These are phyloP conservation scores for Lachnellula hyalina DNA, from an alignment of 2,329 filamentous ascomycete species.

Conservation along the genomic window DNA sequence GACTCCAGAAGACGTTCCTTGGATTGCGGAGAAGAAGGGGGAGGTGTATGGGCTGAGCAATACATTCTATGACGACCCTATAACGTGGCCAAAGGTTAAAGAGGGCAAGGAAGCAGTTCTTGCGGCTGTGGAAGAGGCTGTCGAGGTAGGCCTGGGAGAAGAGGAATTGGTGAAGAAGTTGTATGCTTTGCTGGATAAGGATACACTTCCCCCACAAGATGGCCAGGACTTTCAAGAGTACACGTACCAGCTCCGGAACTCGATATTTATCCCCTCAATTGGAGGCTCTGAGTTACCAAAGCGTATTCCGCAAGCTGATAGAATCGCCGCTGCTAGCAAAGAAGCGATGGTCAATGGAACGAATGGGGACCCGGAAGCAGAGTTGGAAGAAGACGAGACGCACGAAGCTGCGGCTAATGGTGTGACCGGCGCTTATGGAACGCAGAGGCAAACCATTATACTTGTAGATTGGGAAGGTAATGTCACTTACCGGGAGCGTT, in stretches of 20 bases:
- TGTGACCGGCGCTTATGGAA: constrained; percentile 58
- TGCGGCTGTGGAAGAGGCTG: constrained; percentile 37
- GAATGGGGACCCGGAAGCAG: constrained; percentile 31
- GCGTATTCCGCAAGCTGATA: constrained; percentile 38
- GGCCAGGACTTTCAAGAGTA: constrained; percentile 46
- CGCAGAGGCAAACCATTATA: constrained; percentile 58
- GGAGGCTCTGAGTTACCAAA: constrained; percentile 34
- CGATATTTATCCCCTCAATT: constrained; percentile 57
- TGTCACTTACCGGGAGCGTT: constrained; percentile 53
- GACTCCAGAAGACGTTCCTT: constrained; percentile 48
- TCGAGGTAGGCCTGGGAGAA: constrained; percentile 37
- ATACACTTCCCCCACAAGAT: constrained; percentile 44
- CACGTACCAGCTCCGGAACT: constrained; percentile 49
- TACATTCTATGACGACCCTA: constrained; percentile 48
- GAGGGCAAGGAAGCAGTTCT: constrained; percentile 36
- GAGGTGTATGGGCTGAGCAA: constrained; percentile 59
- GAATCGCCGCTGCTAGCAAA: constrained; percentile 29
- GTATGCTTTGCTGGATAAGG: constrained; percentile 50
- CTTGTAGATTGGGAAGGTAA: constrained; percentile 59
- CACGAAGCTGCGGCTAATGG: constrained; percentile 41
- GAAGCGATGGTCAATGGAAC: constrained; percentile 4
- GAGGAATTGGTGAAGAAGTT: constrained; percentile 46
- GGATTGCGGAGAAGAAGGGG: constrained; percentile 47
- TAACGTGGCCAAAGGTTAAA: constrained; percentile 57
- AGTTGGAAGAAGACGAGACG: constrained; percentile 27